These are phyloP conservation scores for Moniliella sp. DNA, from an alignment of 1,284 basidiomycete species.

Conservation along the genomic window DNA sequence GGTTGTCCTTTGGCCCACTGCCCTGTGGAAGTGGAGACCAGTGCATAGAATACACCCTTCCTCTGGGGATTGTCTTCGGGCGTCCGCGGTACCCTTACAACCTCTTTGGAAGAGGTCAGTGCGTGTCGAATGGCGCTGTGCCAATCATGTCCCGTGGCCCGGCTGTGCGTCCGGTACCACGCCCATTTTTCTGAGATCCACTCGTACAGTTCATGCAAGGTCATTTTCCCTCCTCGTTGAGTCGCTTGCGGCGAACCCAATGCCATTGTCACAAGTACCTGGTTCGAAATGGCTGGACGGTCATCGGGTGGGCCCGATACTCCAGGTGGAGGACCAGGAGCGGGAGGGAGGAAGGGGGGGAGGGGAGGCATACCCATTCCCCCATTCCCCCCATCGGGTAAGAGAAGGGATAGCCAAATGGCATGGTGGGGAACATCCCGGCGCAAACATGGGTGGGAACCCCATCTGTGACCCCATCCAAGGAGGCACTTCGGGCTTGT, in stretches of 20 bases:
- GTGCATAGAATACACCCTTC: slow-evolving; percentile 30
- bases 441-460: too few relatives aligned
- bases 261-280: slow-evolving; percentile 23
- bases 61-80: slow-evolving; percentile 23
- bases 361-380: too few relatives aligned
- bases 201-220: slow-evolving; percentile 68
- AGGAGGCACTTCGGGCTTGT: too few relatives aligned
- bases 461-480: too few relatives aligned
- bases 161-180: slow-evolving; percentile 46
- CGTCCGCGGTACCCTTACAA: slow-evolving; percentile 18
- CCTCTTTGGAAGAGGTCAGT: slow-evolving; percentile 22
- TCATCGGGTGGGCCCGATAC: slow-evolving; percentile 8
- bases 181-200: slow-evolving; percentile 73
- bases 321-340: too few relatives aligned
- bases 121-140: slow-evolving; percentile 27
- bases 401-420: too few relatives aligned
- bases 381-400: too few relatives aligned
- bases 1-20: neutral
- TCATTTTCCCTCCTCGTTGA: slow-evolving; percentile 52
- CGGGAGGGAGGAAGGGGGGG: too few relatives aligned
- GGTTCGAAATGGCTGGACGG: slow-evolving; percentile 23
- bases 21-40: slow-evolving; percentile 3
- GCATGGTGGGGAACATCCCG: too few relatives aligned
- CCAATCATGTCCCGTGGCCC: slow-evolving; percentile 25
- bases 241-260: slow-evolving; percentile 7